Conservation (phyloP, 495 filamentous ascomycete species). For the Copromyces sp. region DNA sequence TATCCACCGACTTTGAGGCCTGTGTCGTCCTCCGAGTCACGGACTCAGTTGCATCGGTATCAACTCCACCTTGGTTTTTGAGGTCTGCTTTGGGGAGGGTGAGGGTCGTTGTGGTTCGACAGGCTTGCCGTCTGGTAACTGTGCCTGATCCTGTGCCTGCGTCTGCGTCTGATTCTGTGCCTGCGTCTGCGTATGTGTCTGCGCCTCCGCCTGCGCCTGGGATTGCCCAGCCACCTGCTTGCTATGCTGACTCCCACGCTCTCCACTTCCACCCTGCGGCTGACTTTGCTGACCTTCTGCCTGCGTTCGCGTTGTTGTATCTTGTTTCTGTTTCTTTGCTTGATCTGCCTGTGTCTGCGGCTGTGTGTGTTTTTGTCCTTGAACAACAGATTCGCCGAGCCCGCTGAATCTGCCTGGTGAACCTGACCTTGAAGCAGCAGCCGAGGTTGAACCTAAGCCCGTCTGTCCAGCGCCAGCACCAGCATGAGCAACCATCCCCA, state of each 20-base stretch:
- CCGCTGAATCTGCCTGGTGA: neutral
- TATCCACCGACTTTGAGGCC: neutral
- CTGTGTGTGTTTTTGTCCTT: neutral
- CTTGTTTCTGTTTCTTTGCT: neutral
- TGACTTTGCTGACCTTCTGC: neutral
- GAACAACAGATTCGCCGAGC: neutral
- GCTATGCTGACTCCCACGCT: neutral
- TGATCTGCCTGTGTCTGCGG: neutral
- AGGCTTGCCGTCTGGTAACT: neutral
- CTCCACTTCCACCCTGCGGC: neutral
- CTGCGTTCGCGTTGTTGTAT: neutral
- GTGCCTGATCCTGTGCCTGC: neutral
- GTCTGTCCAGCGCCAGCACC: neutral
- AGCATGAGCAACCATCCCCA: slow-evolving; percentile 39
- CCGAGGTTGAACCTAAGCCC: neutral
- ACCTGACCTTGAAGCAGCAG: neutral
- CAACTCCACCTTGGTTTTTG: neutral
- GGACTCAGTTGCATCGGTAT: neutral
- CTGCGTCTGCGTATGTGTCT: neutral
- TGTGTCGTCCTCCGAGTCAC: neutral
- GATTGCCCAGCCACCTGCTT: neutral
- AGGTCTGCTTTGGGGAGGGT: neutral
- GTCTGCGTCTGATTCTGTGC: neutral
- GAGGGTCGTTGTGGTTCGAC: neutral
- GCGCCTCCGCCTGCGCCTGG: neutral